phyloP scores from a whole-genome alignment of 768 basidiomycete species.

The Trametopsis cervina region DNA sequence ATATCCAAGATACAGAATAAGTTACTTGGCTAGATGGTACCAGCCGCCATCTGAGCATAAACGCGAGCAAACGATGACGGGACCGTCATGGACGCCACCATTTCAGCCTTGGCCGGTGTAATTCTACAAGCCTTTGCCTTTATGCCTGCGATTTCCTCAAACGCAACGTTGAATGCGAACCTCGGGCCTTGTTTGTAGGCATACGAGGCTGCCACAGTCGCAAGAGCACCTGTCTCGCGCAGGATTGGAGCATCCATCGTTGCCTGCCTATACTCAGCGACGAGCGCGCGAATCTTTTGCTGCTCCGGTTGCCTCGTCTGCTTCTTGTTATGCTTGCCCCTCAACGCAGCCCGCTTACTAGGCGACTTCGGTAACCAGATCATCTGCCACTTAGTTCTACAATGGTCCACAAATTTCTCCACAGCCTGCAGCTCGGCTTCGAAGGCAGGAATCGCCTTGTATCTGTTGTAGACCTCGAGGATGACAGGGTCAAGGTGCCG shows the following conservation, averaged over 20 bases:
- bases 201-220: constrained; percentile 34
- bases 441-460: constrained; percentile 16
- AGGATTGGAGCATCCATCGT: background rate
- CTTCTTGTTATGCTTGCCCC: background rate
- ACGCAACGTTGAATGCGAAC: constrained; percentile 53
- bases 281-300: background rate
- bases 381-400: background rate
- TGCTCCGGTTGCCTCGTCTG: background rate
- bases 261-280: background rate
- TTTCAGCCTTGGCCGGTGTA: constrained; percentile 8
- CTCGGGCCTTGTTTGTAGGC: constrained; percentile 31
- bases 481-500: constrained; percentile 28
- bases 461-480: constrained; percentile 29
- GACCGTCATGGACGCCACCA: constrained; percentile 7
- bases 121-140: constrained; percentile 36
- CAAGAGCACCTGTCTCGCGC: background rate
- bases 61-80: background rate
- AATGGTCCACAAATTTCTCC: constrained; percentile 8
- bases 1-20: no score
- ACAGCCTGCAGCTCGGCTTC: constrained; percentile 34
- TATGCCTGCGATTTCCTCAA: constrained; percentile 42
- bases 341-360: background rate
- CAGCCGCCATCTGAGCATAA: no score
- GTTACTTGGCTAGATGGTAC: no score
- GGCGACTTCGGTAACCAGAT: background rate